Conservation (phyloP, 768 basidiomycete species). For the Leccinum fibrillosum region DNA sequence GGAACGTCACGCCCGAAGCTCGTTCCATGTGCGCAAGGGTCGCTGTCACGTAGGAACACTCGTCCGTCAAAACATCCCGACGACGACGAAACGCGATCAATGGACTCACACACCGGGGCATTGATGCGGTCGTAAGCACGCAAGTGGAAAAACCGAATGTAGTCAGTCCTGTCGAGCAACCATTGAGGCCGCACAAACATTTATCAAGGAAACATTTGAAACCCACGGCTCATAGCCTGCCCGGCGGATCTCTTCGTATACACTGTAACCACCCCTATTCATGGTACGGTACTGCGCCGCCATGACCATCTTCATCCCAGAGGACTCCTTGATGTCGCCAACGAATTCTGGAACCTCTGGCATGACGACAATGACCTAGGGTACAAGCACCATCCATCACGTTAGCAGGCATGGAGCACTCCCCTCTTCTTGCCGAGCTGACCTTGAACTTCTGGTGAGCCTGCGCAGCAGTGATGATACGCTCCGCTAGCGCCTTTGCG, state of each 20-base stretch:
- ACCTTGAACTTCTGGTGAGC: conserved; percentile 78
- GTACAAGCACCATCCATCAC: neutral
- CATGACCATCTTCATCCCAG: conserved; percentile 76
- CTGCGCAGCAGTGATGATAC: conserved; percentile 78
- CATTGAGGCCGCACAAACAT: neutral
- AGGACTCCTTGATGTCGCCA: conserved; percentile 70
- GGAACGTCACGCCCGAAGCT: conserved; percentile 74
- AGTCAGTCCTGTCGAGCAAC: conserved; percentile 54
- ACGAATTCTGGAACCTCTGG: conserved; percentile 93
- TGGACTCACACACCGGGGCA: conserved; percentile 54
- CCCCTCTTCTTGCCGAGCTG: neutral
- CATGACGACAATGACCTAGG: conserved; percentile 78
- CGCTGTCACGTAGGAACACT: conserved; percentile 18
- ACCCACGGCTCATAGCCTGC: conserved; percentile 78
- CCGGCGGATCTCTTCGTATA: conserved; percentile 77
- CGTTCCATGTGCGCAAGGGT: conserved; percentile 62
- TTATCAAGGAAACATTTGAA: neutral
- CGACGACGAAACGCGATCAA: neutral
- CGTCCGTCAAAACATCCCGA: conserved; percentile 25
- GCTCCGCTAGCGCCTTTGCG: conserved; percentile 75
- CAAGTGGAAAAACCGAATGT: conserved; percentile 90
- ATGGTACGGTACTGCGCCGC: conserved; percentile 86
- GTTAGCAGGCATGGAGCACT: neutral
- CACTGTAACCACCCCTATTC: conserved; percentile 83
- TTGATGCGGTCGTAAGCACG: conserved; percentile 90